phyloP scores from a whole-genome alignment of 2,329 filamentous ascomycete species.

The Colletotrichum salicis region DNA sequence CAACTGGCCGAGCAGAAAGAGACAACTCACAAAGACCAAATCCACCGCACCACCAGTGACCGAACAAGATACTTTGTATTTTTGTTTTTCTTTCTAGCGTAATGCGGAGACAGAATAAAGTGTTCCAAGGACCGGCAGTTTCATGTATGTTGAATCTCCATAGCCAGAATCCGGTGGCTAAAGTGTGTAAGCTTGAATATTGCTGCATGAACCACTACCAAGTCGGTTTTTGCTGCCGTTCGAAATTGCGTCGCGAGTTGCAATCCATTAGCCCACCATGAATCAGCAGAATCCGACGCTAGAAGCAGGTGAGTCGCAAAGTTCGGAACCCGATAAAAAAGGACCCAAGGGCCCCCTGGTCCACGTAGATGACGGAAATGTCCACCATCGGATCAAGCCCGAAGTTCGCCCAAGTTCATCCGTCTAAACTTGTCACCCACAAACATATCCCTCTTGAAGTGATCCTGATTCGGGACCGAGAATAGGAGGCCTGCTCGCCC shows the following conservation, averaged over 20 bases:
- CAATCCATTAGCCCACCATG: neutral
- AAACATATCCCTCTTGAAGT: neutral
- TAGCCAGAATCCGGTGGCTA: neutral
- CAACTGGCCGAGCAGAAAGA: slow-evolving; percentile 3
- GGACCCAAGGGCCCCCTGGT: neutral
- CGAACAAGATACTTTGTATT: neutral
- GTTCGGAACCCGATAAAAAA: neutral
- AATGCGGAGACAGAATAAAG: slow-evolving; percentile 15
- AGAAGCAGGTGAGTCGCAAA: neutral
- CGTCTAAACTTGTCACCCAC: neutral
- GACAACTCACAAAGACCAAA: no score
- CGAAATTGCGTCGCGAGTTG: slow-evolving; percentile 9
- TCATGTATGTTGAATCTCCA: slow-evolving; percentile 13
- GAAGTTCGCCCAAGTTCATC: neutral
- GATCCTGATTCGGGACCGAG: neutral
- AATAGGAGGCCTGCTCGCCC: neutral
- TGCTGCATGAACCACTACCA: slow-evolving; percentile 18
- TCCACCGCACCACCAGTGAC: neutral
- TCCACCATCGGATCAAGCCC: neutral
- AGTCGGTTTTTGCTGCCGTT: slow-evolving; percentile 21
- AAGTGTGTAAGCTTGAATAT: neutral
- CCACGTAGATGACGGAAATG: neutral
- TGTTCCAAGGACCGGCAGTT: slow-evolving; percentile 10
- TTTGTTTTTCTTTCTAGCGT: neutral
- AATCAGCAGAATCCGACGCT: neutral